Percentiles rank a stretch among this genome's conserved stretches.
These are phyloP conservation scores for Trichoderma sp. DNA, from an alignment of 2,329 filamentous ascomycete genomes.

Conservation along the genomic window DNA sequence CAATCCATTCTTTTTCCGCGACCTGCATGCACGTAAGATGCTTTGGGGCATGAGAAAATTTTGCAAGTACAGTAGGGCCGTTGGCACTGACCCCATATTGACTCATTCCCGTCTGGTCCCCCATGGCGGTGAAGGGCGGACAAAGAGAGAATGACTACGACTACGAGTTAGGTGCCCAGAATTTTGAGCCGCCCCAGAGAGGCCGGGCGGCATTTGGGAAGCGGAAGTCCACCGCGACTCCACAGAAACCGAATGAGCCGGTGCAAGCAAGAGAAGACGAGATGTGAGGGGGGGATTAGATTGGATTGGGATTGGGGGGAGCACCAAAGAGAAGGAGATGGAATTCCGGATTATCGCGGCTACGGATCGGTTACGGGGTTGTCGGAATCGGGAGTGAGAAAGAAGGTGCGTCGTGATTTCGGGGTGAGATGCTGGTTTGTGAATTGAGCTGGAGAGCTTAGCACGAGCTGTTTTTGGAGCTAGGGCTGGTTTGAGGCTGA, in stretches of 20 bases:
- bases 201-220: not conserved
- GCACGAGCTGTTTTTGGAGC: not conserved
- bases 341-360: not conserved
- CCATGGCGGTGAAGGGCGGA: not conserved
- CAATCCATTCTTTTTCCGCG: not conserved
- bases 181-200: not conserved
- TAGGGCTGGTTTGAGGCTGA: not conserved
- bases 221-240: not conserved
- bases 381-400: not conserved
- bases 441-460: not conserved
- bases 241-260: constrained; percentile 11
- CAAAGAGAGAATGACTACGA: not conserved
- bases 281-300: not conserved
- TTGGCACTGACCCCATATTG: constrained; percentile 4
- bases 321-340: not conserved
- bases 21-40: not conserved
- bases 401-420: too few relatives aligned
- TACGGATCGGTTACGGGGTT: not conserved
- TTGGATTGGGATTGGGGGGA: not conserved
- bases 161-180: not conserved
- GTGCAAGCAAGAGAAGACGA: not conserved
- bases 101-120: not conserved
- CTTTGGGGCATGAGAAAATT: constrained; percentile 5
- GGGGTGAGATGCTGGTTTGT: not conserved
- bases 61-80: not conserved